Conservation (phyloP, 73 alveolate genomes). For the Paramecium caudatum region DNA sequence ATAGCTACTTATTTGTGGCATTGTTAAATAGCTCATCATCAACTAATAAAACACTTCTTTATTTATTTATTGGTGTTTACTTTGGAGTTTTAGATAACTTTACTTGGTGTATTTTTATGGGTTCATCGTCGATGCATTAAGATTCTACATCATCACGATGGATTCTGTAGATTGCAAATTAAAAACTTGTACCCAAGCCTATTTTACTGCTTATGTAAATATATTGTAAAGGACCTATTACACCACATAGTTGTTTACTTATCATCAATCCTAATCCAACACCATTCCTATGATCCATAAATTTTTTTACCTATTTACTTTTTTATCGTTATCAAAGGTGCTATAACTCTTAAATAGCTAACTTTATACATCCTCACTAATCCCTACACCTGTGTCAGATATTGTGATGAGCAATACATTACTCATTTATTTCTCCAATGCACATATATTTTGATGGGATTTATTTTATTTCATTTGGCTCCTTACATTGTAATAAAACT, state of each 20-base stretch:
- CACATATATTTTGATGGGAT: not conserved
- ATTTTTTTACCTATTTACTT: constrained; percentile 52
- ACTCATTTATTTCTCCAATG: not conserved
- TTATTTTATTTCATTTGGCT: constrained; percentile 8
- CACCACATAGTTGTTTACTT: constrained; percentile 43
- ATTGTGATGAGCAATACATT: constrained; percentile 12
- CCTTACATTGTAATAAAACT: not conserved
- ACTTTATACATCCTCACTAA: constrained; percentile 10
- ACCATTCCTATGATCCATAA: constrained; percentile 31
- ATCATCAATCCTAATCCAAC: constrained; percentile 69
- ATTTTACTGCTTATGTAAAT: not conserved
- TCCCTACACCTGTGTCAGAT: constrained; percentile 55
- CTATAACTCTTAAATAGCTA: constrained; percentile 45
- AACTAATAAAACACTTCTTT: constrained; percentile 43
- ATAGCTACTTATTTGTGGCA: constrained; percentile 9
- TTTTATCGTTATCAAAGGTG: constrained; percentile 43
- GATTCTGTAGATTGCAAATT: constrained; percentile 26
- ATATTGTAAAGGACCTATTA: constrained; percentile 49
- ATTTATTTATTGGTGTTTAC: constrained; percentile 43
- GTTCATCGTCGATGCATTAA: not conserved
- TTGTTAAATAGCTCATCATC: constrained; percentile 58
- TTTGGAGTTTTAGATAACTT: constrained; percentile 8
- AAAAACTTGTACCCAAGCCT: constrained; percentile 15
- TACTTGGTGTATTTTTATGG: not conserved
- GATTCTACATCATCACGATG: not conserved